A percentile compares a stretch with the other conserved stretches of the same genome.
phyloP scores from a whole-genome alignment of 23 red algal species.

The Cyanidioschyzon merolae region DNA sequence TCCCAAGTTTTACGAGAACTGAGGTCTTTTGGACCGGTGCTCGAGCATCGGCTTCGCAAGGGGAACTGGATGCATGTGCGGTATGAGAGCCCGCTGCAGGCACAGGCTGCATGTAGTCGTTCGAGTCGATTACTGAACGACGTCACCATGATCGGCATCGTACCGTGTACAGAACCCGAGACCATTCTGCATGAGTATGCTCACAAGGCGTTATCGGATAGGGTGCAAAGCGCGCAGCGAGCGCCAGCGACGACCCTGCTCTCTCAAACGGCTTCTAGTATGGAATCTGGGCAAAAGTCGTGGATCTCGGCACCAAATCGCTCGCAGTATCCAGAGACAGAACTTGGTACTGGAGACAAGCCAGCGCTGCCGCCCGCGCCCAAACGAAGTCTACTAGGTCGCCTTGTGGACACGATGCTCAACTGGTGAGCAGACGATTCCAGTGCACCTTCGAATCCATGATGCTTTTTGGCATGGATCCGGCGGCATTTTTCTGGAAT shows the following conservation, averaged over 20 bases:
- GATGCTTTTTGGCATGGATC: too few relatives aligned
- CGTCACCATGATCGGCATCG: slow-evolving; percentile 48
- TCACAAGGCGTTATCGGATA: background rate
- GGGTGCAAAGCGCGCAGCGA: background rate
- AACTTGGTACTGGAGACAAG: background rate
- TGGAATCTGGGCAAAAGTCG: background rate
- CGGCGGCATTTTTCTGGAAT: too few relatives aligned
- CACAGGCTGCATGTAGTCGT: slow-evolving; percentile 40
- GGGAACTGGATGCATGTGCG: slow-evolving; percentile 88
- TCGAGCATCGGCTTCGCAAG: slow-evolving; percentile 31
- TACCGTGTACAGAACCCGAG: slow-evolving; percentile 53
- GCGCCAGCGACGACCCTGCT: background rate
- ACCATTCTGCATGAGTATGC: slow-evolving; percentile 12
- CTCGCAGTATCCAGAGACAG: background rate
- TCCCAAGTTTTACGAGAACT: slow-evolving; percentile 56
- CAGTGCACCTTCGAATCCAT: too few relatives aligned
- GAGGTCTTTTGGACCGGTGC: slow-evolving; percentile 54
- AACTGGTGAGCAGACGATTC: background rate
- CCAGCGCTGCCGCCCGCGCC: background rate
- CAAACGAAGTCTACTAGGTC: background rate
- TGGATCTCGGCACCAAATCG: background rate
- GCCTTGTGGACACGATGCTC: background rate
- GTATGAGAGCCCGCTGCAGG: slow-evolving; percentile 50
- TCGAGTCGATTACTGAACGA: slow-evolving; percentile 39
- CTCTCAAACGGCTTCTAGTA: background rate